These are phyloP conservation scores for Trichoderma sp. DNA, from an alignment of 2,329 filamentous ascomycete genomes.

Conservation along the genomic window DNA sequence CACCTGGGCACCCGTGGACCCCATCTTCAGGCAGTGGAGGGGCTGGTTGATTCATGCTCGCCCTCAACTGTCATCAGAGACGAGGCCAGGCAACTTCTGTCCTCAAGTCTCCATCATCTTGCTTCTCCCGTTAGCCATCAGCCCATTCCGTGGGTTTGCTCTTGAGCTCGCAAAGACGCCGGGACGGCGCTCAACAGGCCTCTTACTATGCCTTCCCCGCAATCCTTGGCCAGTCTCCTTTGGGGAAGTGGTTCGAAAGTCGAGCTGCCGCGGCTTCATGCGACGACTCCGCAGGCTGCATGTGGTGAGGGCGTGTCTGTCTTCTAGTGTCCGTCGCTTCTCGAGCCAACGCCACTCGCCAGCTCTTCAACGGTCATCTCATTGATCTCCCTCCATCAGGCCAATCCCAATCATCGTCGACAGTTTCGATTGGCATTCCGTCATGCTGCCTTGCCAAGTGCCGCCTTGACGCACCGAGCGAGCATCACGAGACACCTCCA, in stretches of 20 bases:
- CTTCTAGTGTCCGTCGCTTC: too few relatives aligned
- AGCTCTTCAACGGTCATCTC: not conserved
- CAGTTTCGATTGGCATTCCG: not conserved
- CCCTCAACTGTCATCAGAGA: too few relatives aligned
- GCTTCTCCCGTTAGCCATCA: constrained; percentile 9
- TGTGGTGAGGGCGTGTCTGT: too few relatives aligned
- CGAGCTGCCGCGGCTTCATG: not conserved
- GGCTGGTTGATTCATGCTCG: not conserved
- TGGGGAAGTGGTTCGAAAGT: not conserved
- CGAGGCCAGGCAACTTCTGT: not conserved
- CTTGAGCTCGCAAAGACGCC: not conserved
- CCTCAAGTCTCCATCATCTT: constrained; percentile 9
- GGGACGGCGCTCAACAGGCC: not conserved
- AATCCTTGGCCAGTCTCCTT: not conserved
- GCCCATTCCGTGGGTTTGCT: not conserved
- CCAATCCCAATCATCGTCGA: not conserved
- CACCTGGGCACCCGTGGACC: too few relatives aligned
- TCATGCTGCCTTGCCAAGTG: not conserved
- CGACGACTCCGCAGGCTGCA: not conserved
- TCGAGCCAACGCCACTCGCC: not conserved
- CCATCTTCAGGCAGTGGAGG: not conserved
- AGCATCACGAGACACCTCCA: not conserved
- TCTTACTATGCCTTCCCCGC: not conserved
- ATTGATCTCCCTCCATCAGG: not conserved
- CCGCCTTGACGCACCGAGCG: not conserved